phyloP scores from a whole-genome alignment of 345 rosid species.

The Boechera divaricarpa region DNA sequence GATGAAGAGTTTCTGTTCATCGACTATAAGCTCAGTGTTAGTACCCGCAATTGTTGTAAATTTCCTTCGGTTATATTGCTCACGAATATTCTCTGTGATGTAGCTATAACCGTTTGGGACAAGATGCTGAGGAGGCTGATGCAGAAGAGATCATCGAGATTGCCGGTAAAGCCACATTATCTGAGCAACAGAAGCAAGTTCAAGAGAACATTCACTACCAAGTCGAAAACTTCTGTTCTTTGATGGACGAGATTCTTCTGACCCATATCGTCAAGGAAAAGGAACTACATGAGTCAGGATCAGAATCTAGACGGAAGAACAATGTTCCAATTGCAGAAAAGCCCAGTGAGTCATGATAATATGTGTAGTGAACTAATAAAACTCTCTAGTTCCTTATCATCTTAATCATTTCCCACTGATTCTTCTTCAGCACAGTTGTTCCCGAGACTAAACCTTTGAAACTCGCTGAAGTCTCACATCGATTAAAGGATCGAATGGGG shows the following conservation, averaged over 20 bases:
- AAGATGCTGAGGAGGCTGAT: conserved; percentile 77
- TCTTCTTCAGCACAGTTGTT: conserved; percentile 72
- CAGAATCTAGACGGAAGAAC: conserved; percentile 38
- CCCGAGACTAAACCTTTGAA: conserved; percentile 70
- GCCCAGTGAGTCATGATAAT: conserved; percentile 54
- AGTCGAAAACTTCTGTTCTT: conserved; percentile 54
- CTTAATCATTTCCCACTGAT: conserved; percentile 48
- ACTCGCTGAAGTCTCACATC: conserved; percentile 58
- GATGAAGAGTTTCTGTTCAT: background rate
- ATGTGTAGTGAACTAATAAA: conserved; percentile 3
- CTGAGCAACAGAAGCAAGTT: conserved; percentile 83
- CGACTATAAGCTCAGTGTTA: background rate
- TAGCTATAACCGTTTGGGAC: conserved; percentile 83
- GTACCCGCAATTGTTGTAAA: background rate
- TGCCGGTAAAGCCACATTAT: conserved; percentile 70
- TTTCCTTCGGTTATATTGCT: background rate
- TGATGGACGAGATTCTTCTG: conserved; percentile 74
- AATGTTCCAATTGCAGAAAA: conserved; percentile 38
- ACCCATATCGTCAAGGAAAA: conserved; percentile 37
- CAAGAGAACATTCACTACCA: conserved; percentile 81
- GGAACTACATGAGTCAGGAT: conserved; percentile 35
- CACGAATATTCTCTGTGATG: background rate
- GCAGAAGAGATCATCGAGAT: conserved; percentile 85
- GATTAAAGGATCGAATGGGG: conserved; percentile 69
- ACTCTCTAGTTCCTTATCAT: conserved; percentile 11